A percentile compares a stretch with the other conserved stretches of the same genome.
Conservation (phyloP, 1,284 basidiomycete species). For the Takashimella tepidaria region DNA sequence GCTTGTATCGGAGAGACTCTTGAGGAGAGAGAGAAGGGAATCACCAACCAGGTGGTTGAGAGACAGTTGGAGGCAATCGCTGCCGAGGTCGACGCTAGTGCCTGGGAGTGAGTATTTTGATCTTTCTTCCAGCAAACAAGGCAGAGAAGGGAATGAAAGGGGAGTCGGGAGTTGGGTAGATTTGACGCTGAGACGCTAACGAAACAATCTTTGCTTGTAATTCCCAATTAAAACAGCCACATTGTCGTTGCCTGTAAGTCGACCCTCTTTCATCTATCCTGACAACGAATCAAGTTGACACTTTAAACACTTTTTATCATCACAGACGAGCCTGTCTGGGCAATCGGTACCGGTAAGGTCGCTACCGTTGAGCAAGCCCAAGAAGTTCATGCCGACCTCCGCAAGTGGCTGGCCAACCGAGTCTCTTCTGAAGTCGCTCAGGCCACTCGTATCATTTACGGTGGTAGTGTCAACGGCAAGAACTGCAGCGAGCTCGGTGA, state of each 20-base stretch:
- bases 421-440: slow-evolving; percentile 70
- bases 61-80: slow-evolving; percentile 77
- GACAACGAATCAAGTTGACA: too few relatives aligned
- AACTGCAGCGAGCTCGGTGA: slow-evolving; percentile 82
- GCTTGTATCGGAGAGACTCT: slow-evolving; percentile 96
- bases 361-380: slow-evolving; percentile 79
- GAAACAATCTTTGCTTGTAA: not conserved
- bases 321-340: slow-evolving; percentile 89
- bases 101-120: slow-evolving; percentile 66
- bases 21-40: slow-evolving; percentile 72
- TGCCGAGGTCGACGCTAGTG: slow-evolving; percentile 55
- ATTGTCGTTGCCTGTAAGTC: slow-evolving; percentile 76
- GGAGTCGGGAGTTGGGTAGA: not conserved
- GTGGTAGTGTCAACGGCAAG: slow-evolving; percentile 81
- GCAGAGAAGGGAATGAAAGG: not conserved
- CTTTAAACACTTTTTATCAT: not conserved
- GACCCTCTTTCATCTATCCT: not conserved
- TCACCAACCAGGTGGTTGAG: slow-evolving; percentile 76
- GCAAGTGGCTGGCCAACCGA: slow-evolving; percentile 64
- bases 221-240: too few relatives aligned
- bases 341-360: slow-evolving; percentile 95
- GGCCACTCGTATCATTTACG: slow-evolving; percentile 84
- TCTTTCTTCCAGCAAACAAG: not conserved
- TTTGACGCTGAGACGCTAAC: not conserved
- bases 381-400: slow-evolving; percentile 81